phyloP scores from a whole-genome alignment of 257 asterid genomes.

The Solanum habrochaites region DNA sequence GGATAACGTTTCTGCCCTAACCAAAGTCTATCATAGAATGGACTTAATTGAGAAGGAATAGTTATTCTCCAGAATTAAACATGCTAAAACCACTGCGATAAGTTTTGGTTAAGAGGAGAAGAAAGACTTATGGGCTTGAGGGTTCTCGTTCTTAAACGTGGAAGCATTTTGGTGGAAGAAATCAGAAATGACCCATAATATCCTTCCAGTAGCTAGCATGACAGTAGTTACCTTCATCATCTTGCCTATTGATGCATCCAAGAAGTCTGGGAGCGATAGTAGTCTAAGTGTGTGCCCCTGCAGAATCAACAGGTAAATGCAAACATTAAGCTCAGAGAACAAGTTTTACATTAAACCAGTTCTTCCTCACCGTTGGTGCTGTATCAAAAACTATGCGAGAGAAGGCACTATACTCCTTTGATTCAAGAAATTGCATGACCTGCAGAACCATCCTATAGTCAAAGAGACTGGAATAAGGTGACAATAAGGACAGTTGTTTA shows the following conservation, averaged over 20 bases:
- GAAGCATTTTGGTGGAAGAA: not conserved
- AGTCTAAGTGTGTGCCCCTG: constrained; percentile 77
- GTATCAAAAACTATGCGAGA: constrained; percentile 64
- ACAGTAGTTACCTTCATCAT: constrained; percentile 36
- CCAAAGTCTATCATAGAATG: not conserved
- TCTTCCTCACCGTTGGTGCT: constrained; percentile 59
- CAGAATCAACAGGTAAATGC: constrained; percentile 2
- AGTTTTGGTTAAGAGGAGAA: not conserved
- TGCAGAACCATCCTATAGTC: constrained; percentile 14
- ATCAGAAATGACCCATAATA: not conserved
- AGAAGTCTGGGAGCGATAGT: constrained; percentile 58
- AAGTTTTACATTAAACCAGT: not conserved
- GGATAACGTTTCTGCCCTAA: not conserved
- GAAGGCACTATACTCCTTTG: constrained; percentile 37
- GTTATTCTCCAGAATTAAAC: not conserved
- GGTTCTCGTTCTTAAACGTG: not conserved
- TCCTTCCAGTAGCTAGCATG: not conserved
- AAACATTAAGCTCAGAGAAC: not conserved
- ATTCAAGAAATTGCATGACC: constrained; percentile 66
- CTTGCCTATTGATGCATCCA: constrained; percentile 65
- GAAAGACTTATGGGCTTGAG: not conserved
- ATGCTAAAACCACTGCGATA: not conserved
- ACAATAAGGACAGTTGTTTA: not conserved
- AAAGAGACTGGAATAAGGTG: not conserved
- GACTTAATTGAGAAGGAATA: not conserved